Evolutionary conservation across 1,284 basidiomycete genomes (phyloP).

Genomic region (Moesziomyces aphidis): DNA sequence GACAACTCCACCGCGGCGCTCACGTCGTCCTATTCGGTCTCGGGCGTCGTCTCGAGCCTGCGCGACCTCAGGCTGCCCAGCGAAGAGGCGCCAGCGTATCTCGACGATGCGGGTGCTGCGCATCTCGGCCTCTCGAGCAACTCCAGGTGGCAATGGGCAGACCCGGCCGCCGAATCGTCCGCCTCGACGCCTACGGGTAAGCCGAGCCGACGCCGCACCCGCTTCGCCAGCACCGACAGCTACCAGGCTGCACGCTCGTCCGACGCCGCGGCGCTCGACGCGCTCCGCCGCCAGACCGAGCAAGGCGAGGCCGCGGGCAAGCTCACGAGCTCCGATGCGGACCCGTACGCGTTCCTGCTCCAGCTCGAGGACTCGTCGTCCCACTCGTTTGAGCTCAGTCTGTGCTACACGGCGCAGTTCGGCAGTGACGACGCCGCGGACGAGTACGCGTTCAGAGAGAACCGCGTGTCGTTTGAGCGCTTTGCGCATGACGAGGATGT

Average conservation of each 20-base stretch:
- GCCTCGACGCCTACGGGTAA: conserved; percentile 23
- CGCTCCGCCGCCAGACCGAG: conserved; percentile 22
- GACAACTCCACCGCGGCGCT: conserved; percentile 21
- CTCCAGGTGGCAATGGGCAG: conserved; percentile 41
- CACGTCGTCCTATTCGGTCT: conserved; percentile 14
- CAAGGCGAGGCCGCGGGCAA: conserved; percentile 46
- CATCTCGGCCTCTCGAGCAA: conserved; percentile 34
- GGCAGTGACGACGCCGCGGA: conserved; percentile 58
- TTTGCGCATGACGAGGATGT: conserved; percentile 71
- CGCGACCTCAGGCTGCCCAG: conserved; percentile 29
- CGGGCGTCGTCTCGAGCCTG: conserved; percentile 24
- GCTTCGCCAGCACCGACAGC: conserved; percentile 40
- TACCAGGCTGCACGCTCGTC: conserved; percentile 18
- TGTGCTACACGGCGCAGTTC: conserved; percentile 49
- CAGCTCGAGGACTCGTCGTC: conserved; percentile 66
- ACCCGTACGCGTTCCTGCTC: conserved; percentile 71
- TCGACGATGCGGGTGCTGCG: conserved; percentile 24
- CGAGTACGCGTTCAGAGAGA: conserved; percentile 68
- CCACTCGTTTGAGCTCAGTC: conserved; percentile 71
- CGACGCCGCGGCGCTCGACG: conserved; percentile 24
- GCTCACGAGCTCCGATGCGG: conserved; percentile 69
- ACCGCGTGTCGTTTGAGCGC: conserved; percentile 70
- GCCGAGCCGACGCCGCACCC: conserved; percentile 13
- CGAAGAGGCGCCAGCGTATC: conserved; percentile 27
- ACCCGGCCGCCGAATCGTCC: conserved; percentile 13